These are phyloP conservation scores for Plasmodium yoelii DNA, from an alignment of 169 alveolate species.

Conservation along the genomic window DNA sequence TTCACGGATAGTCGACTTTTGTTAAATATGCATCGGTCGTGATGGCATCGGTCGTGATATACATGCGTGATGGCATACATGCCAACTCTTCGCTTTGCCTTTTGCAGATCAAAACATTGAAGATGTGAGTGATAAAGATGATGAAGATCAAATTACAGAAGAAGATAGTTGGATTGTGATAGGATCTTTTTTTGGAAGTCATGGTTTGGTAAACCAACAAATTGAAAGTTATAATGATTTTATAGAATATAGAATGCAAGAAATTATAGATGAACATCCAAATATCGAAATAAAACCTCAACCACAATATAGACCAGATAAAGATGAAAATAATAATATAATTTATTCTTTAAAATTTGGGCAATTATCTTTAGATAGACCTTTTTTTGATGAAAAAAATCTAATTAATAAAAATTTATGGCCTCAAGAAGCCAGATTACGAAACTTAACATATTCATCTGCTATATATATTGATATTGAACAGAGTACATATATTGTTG, in stretches of 20 bases:
- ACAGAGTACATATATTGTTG: conserved; percentile 88
- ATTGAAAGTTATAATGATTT: conserved; percentile 97
- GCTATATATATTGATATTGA: conserved; percentile 90
- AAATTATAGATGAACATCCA: conserved; percentile 95
- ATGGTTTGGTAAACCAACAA: conserved; percentile 97
- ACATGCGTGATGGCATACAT: not conserved
- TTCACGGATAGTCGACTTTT: not conserved
- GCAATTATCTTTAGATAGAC: conserved; percentile 94
- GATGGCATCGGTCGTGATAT: too few species aligned
- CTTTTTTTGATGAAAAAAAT: conserved; percentile 93
- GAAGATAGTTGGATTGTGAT: conserved; percentile 76
- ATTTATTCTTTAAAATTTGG: conserved; percentile 93
- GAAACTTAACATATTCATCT: conserved; percentile 94
- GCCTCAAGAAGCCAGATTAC: conserved; percentile 98
- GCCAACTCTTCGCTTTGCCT: not conserved
- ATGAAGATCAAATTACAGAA: conserved; percentile 39
- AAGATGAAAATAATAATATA: conserved; percentile 87
- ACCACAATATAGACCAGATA: conserved; percentile 91
- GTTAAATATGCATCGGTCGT: not conserved
- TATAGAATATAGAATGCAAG: conserved; percentile 94
- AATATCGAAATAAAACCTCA: conserved; percentile 92
- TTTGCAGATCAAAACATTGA: conserved; percentile 5
- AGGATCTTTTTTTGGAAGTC: conserved; percentile 87
- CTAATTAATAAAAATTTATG: conserved; percentile 92
- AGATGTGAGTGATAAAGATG: not conserved